Evolutionary conservation across 805 yeast genomes (phyloP).

Genomic region (Spathaspora gorwiae): DNA sequence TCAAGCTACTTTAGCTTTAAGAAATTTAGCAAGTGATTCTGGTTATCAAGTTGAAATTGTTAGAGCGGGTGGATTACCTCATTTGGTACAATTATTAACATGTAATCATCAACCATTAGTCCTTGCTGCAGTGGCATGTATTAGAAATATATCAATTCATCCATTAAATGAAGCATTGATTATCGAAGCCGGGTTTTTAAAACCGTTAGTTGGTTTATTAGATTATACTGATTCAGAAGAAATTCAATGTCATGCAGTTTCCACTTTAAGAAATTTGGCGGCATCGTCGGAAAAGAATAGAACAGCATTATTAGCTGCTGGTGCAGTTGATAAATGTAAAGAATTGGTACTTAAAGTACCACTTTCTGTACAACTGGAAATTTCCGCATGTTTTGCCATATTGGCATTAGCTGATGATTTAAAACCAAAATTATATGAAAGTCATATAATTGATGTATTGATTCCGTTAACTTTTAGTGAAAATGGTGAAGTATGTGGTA

Average conservation of each 20-base stretch:
- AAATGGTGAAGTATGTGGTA: slow-evolving; percentile 95
- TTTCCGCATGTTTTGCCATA: slow-evolving; percentile 95
- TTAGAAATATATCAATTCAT: slow-evolving; percentile 93
- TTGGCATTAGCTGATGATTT: slow-evolving; percentile 94
- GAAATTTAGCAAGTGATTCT: slow-evolving; percentile 94
- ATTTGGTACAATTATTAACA: slow-evolving; percentile 82
- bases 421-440: slow-evolving; percentile 74
- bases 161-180: slow-evolving; percentile 94
- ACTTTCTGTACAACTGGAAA: slow-evolving; percentile 91
- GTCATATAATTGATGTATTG: slow-evolving; percentile 81
- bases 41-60: slow-evolving; percentile 95
- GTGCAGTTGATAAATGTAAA: slow-evolving; percentile 91
- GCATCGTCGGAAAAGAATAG: slow-evolving; percentile 93
- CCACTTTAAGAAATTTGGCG: slow-evolving; percentile 91
- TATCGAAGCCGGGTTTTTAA: slow-evolving; percentile 93
- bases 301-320: slow-evolving; percentile 86
- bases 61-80: slow-evolving; percentile 91
- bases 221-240: slow-evolving; percentile 88
- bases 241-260: slow-evolving; percentile 96
- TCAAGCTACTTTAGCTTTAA: slow-evolving; percentile 93
- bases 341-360: slow-evolving; percentile 81
- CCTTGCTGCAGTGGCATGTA: slow-evolving; percentile 96
- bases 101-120: slow-evolving; percentile 88
- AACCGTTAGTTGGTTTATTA: slow-evolving; percentile 81
- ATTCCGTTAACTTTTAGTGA: slow-evolving; percentile 85